A percentile compares a stretch with the other conserved stretches of the same genome.
phyloP scores from a whole-genome alignment of 352 stramenopile genomes.

The Pythium angustatum region DNA sequence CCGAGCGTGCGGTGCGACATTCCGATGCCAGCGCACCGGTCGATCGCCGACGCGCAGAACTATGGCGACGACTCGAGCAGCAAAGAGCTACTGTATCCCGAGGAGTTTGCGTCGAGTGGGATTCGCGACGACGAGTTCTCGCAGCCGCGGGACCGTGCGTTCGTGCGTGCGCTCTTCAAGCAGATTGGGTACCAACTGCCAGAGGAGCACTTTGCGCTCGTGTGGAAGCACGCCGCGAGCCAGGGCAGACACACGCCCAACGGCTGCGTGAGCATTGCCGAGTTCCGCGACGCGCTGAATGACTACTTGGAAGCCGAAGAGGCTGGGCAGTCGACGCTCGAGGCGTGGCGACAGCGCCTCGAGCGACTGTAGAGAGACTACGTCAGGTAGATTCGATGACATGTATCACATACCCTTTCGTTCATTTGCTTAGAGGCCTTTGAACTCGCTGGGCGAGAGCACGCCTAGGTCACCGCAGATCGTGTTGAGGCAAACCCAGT shows the following conservation, averaged over 20 bases:
- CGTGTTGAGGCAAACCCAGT: constrained; percentile 91
- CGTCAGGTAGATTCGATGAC: background rate
- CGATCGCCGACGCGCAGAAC: constrained; percentile 90
- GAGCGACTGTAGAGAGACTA: constrained; percentile 17
- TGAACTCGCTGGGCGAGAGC: constrained; percentile 33
- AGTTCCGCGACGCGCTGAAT: constrained; percentile 79
- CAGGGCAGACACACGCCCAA: constrained; percentile 43
- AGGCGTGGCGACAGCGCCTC: constrained; percentile 50
- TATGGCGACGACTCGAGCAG: constrained; percentile 87
- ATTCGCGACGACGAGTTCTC: constrained; percentile 86
- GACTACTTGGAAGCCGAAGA: constrained; percentile 60
- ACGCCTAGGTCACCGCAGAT: constrained; percentile 74
- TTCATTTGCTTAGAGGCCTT: constrained; percentile 9
- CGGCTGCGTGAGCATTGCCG: constrained; percentile 54
- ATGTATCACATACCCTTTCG: constrained; percentile 1
- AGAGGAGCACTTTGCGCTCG: constrained; percentile 65
- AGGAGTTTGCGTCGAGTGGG: constrained; percentile 77
- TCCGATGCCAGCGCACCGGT: constrained; percentile 58
- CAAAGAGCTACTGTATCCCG: constrained; percentile 83
- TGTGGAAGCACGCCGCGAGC: constrained; percentile 63
- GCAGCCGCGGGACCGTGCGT: constrained; percentile 52
- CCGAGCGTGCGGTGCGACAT: constrained; percentile 89
- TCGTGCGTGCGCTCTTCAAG: constrained; percentile 68
- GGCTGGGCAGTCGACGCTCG: constrained; percentile 40
- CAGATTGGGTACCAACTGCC: constrained; percentile 64